Evolutionary conservation across 495 filamentous ascomycete species (phyloP).

Genomic region (Clohesyomyces aquaticus): DNA sequence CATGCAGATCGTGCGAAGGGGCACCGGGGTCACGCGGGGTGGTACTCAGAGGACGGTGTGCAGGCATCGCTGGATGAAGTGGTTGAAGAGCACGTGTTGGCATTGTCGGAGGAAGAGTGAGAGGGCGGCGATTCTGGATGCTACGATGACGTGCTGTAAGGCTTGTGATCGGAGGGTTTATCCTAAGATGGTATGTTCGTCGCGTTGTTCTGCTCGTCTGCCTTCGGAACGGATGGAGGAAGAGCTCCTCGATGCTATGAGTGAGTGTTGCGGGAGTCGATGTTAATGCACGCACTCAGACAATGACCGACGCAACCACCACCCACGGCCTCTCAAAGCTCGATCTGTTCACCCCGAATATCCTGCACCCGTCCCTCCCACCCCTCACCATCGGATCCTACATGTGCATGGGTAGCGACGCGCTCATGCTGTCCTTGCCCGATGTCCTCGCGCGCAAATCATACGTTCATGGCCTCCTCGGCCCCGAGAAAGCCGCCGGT

Average conservation of each 20-base stretch:
- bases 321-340: constrained; percentile 16
- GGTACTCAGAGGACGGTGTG: neutral
- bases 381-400: constrained; percentile 13
- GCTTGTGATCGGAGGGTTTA: constrained; percentile 14
- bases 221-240: no score
- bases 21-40: no score
- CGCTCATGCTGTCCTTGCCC: constrained; percentile 12
- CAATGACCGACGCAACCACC: constrained; percentile 17
- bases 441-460: constrained; percentile 21
- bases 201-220: no score
- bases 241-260: neutral
- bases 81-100: constrained; percentile 19
- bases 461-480: constrained; percentile 2
- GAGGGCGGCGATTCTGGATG: constrained; percentile 22
- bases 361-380: constrained; percentile 17
- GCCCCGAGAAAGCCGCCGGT: neutral
- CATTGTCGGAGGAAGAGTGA: constrained; percentile 15
- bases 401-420: constrained; percentile 1
- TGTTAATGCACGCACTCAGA: no score
- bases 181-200: constrained; percentile 23
- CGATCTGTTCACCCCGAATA: constrained; percentile 36
- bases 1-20: neutral
- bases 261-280: neutral
- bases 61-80: constrained; percentile 22
- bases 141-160: constrained; percentile 18